Conservation (phyloP, 2,329 filamentous ascomycete genomes). For the Sarocladiaceae sp. region DNA sequence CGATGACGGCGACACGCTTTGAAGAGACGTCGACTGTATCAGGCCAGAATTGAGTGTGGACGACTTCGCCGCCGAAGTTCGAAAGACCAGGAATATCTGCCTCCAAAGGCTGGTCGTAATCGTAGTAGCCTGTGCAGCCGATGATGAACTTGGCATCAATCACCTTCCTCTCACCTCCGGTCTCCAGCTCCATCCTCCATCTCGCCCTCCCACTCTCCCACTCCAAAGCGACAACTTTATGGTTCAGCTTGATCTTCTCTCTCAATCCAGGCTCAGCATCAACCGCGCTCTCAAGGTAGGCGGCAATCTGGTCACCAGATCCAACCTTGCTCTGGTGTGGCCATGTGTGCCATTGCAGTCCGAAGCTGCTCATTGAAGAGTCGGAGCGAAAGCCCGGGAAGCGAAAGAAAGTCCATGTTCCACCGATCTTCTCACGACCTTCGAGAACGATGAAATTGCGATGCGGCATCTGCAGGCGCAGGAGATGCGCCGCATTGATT, state of each 20-base stretch:
- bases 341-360: constrained; percentile 69
- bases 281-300: constrained; percentile 47
- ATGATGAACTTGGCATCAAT: constrained; percentile 50
- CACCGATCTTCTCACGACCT: constrained; percentile 57
- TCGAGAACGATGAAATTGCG: constrained; percentile 60
- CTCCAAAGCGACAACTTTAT: constrained; percentile 39
- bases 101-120: constrained; percentile 58
- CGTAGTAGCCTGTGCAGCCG: constrained; percentile 62
- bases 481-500: constrained; percentile 65
- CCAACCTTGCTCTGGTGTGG: constrained; percentile 46
- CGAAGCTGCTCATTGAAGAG: constrained; percentile 53
- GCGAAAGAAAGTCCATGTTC: constrained; percentile 71
- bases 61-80: constrained; percentile 56
- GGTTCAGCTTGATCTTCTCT: constrained; percentile 43
- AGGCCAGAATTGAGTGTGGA: constrained; percentile 73
- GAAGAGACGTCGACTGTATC: constrained; percentile 56
- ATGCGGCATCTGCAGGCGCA: constrained; percentile 52
- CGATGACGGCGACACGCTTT: constrained; percentile 67
- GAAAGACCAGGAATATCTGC: constrained; percentile 60
- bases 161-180: constrained; percentile 14
- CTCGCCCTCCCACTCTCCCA: constrained; percentile 50
- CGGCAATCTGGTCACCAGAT: constrained; percentile 41
- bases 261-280: constrained; percentile 42
- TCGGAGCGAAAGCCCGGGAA: constrained; percentile 68
- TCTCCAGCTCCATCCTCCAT: constrained; percentile 45